Base-by-base conservation (phyloP, 495 filamentous ascomycete genomes). In the Podospora comata region DNA sequence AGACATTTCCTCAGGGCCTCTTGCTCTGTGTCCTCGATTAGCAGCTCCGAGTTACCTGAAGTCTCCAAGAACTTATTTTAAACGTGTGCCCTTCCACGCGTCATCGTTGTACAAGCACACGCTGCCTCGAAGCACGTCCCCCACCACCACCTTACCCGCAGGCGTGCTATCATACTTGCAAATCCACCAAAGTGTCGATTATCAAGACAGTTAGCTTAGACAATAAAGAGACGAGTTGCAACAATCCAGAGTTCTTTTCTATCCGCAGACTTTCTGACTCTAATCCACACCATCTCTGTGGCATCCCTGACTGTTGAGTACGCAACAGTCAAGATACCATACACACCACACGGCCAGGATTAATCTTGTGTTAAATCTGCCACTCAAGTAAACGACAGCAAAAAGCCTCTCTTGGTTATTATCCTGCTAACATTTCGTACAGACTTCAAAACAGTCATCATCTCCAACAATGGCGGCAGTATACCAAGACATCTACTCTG, bases 401-500 rank as follows among this genome's bases (percentile, higher is more conserved):
- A 18, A 65, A 34, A 64, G 9, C 19, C 61, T 39, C 65, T 62
- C 72, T 71, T 28, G 1, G 28, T 9, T 2, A 64, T 20, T 63
- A 30, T 20, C 13, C 2, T 18, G 27, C 30, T 30, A 74, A 62
- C 57, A 59, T 19, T 56, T 3, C 65, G 7, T 32, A 48, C 65
- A 71, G 30, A 15, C 54, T 55, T 55, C 26, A 23, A 23, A 23
- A 65, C 61, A 71, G 62, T 61, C 64, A 72, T 32, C 23, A 30
- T 64, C 59, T 39, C 0, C 23, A 54, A 77, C 6, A 62, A 82
- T 81, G 79, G 69, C 76, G 23, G 71, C 75, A 60, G 55, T 78
- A 64, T 79, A 78, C 62, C 69, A 78, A 73, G 80, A 79, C 65
- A 79, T 83, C 73, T 81, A 87, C 56, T 72, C 80, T 59, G 83